These are phyloP conservation scores for Trametes cingulata DNA, from an alignment of 768 basidiomycete species.

Conservation along the genomic window DNA sequence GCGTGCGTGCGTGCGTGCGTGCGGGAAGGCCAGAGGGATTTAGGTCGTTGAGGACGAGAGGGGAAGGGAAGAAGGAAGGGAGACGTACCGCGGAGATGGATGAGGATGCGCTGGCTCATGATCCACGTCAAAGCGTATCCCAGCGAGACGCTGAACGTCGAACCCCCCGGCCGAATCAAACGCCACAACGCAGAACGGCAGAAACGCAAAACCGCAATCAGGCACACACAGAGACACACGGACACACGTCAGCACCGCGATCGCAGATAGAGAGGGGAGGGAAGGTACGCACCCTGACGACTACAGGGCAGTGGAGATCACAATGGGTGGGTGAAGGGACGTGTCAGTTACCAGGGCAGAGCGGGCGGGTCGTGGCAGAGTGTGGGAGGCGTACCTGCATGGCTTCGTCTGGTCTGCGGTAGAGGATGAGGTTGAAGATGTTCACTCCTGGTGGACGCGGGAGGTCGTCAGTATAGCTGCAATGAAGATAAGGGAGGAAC, in stretches of 20 bases:
- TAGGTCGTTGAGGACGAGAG: no score
- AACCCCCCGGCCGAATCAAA: neutral
- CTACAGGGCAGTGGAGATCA: slow-evolving; percentile 1
- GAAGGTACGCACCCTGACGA: slow-evolving; percentile 25
- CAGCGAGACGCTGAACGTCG: slow-evolving; percentile 34
- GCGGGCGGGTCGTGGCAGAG: neutral
- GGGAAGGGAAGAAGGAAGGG: neutral
- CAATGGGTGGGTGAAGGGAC: neutral
- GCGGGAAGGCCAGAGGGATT: neutral
- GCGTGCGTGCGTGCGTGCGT: neutral
- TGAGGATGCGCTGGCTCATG: slow-evolving; percentile 38
- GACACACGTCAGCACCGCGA: neutral
- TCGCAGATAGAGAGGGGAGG: neutral
- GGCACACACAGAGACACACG: neutral
- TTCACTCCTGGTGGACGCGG: no score
- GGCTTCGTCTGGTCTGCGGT: slow-evolving; percentile 20
- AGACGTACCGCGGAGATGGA: slow-evolving; percentile 36
- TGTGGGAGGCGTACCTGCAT: slow-evolving; percentile 24
- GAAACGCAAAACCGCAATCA: neutral
- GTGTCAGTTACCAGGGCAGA: neutral
- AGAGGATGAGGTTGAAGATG: slow-evolving; percentile 31
- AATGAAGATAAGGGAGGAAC: neutral
- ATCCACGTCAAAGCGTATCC: slow-evolving; percentile 39
- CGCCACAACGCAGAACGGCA: neutral
- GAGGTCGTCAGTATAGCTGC: no score